Base-by-base conservation (phyloP, 352 stramenopile species). In the Phytopythium montanum region DNA sequence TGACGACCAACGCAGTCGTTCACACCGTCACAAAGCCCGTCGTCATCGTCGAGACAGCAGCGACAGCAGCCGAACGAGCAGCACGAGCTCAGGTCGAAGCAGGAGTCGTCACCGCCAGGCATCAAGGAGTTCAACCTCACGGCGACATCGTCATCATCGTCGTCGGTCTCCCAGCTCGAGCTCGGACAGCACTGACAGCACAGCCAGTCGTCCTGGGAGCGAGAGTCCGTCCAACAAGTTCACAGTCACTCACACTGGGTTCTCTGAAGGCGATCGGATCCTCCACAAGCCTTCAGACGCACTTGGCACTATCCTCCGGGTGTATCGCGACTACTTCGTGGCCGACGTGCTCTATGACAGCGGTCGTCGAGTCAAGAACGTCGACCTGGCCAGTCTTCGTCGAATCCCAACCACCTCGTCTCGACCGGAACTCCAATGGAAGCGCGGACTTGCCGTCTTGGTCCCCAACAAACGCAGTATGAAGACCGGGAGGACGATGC, bases 241-340 rank as follows among this genome's bases (percentile, higher is more conserved):
- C 21, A 8, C 13, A 2, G 2, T 19, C 23, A n/a, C 31, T 31
- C 51, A 21, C 5, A 46, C 33, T 21, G 63, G 76, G 1, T 79
- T 87, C 61, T 61, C 74, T 19, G 64, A 85, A 16, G 84, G 81
- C 14, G 74, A 87, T 45, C 81, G 84, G 28, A 70, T 91, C 1
- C 56, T 36, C 7, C 53, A 61, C 4, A 76, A 68, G 21, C 61
- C 65, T 26, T 34, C 60, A 9, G 61, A 74, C 25, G 71, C 79
- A 3, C 46, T 61, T 13, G 84, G 79, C 28, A 88, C 81, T 19
- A 57, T 93, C 58, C 66, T 89, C 33, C 79, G 81, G 7, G 28
- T 90, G 8, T 87, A 90, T 45, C 62, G 64, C 14, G 75, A 84
- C 59, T 93, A 85, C 31, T 86, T 87, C 54, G 81, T 91, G 6